Percentiles rank a stretch among this genome's conserved stretches.
These are phyloP conservation scores for Daldinia loculata DNA, from an alignment of 495 filamentous ascomycete species.

Conservation along the genomic window DNA sequence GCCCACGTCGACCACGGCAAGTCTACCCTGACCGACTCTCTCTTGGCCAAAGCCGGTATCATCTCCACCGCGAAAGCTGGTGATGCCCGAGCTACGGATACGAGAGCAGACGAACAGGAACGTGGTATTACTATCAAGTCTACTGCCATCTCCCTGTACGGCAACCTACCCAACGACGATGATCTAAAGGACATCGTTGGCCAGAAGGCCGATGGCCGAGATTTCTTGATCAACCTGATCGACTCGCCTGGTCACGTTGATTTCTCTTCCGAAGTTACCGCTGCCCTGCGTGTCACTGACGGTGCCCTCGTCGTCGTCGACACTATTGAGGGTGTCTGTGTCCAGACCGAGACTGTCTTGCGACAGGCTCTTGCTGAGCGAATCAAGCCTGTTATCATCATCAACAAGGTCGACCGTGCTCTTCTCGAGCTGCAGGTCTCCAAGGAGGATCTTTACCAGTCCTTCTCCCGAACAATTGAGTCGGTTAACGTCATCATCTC, in stretches of 20 bases:
- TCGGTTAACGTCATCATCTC: constrained; percentile 99
- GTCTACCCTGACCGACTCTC: constrained; percentile 98
- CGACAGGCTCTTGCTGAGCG: constrained; percentile 99
- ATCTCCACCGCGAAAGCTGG: constrained; percentile 98
- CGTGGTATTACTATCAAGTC: constrained; percentile 99
- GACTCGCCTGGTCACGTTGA: constrained; percentile 99
- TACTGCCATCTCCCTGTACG: constrained; percentile 98
- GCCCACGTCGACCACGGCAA: constrained; percentile 99
- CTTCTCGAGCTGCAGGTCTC: constrained; percentile 96
- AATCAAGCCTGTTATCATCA: constrained; percentile 98
- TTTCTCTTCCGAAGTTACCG: constrained; percentile 99
- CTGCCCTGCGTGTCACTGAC: constrained; percentile 99
- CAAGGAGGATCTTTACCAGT: constrained; percentile 99
- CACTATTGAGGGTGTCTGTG: constrained; percentile 98
- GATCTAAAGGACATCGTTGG: constrained; percentile 93
- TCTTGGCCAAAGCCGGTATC: constrained; percentile 98
- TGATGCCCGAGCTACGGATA: constrained; percentile 95
- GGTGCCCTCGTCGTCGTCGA: constrained; percentile 99
- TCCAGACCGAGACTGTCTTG: constrained; percentile 99
- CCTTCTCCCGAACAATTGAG: constrained; percentile 98
- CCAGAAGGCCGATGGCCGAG: constrained; percentile 81
- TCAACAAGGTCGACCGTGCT: constrained; percentile 99
- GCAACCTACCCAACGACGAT: constrained; percentile 78
- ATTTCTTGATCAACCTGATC: constrained; percentile 99
- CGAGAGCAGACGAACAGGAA: constrained; percentile 96